Evolutionary conservation across 2,329 filamentous ascomycete genomes (phyloP).

Genomic region (Paracoccidioides lutzii): DNA sequence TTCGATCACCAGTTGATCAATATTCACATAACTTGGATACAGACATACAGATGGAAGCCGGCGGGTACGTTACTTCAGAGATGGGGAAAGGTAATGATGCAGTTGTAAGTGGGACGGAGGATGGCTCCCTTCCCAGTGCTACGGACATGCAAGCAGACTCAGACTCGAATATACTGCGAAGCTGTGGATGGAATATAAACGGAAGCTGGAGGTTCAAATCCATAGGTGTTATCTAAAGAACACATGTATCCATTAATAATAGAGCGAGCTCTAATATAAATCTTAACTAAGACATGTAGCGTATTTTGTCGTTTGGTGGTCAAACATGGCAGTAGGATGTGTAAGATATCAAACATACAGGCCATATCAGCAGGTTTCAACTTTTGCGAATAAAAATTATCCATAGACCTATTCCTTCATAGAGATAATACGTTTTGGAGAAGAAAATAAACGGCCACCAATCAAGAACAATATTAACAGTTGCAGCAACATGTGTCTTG

Average conservation of each 20-base stretch:
- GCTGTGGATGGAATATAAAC: conserved; percentile 10
- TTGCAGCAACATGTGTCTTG: not conserved
- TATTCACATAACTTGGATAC: not conserved
- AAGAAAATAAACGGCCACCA: not conserved
- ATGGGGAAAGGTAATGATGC: not conserved
- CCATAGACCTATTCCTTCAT: too few relatives aligned
- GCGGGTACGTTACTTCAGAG: not conserved
- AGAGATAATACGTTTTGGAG: not conserved
- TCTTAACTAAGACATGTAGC: conserved; percentile 10
- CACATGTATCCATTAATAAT: not conserved
- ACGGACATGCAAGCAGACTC: conserved; percentile 1
- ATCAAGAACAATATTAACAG: not conserved
- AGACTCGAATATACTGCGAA: conserved; percentile 4
- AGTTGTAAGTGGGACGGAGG: not conserved
- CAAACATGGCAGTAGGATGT: not conserved
- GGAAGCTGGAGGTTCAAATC: conserved; percentile 22
- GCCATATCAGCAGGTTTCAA: too few relatives aligned
- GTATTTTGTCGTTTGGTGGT: not conserved
- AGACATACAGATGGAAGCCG: not conserved
- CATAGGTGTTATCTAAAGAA: conserved; percentile 15
- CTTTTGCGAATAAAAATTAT: too few relatives aligned
- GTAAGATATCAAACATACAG: too few relatives aligned
- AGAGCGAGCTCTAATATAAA: not conserved
- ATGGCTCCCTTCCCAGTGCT: not conserved
- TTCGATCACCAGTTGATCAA: conserved; percentile 1